Evolutionary conservation across 495 filamentous ascomycete genomes (phyloP).

Genomic region (Haplographium delicatum): DNA sequence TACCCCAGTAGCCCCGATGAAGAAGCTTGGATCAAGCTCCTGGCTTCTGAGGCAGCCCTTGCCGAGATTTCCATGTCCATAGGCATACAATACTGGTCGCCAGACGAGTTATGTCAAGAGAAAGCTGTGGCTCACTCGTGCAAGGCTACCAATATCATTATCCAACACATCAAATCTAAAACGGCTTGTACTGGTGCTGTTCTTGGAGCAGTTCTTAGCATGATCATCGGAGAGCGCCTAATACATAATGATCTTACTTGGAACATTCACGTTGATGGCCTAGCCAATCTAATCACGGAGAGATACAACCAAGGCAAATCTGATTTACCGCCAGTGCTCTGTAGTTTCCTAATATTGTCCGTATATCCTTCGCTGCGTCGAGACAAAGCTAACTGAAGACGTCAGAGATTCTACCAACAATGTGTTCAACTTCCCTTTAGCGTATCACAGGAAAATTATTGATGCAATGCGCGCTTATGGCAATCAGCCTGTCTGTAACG

Average conservation of each 20-base stretch:
- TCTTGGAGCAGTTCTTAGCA: conserved; percentile 24
- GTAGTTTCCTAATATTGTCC: background rate
- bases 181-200: conserved; percentile 21
- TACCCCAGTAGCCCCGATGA: background rate
- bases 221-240: conserved; percentile 27
- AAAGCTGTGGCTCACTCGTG: conserved; percentile 14
- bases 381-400: background rate
- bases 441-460: background rate
- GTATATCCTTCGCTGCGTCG: background rate
- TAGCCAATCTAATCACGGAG: conserved; percentile 22
- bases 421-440: background rate
- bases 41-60: background rate
- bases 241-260: conserved; percentile 17
- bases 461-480: background rate
- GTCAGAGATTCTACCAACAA: background rate
- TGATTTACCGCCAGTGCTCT: background rate
- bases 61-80: conserved; percentile 17
- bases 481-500: background rate
- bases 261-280: conserved; percentile 28
- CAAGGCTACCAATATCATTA: conserved; percentile 7
- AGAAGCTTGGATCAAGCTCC: background rate
- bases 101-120: conserved; percentile 28
- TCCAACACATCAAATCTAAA: conserved; percentile 20
- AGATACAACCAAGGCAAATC: conserved; percentile 12
- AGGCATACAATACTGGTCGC: conserved; percentile 14